phyloP scores from a whole-genome alignment of 106 monocot genomes.

The Platanthera zijinensis region DNA sequence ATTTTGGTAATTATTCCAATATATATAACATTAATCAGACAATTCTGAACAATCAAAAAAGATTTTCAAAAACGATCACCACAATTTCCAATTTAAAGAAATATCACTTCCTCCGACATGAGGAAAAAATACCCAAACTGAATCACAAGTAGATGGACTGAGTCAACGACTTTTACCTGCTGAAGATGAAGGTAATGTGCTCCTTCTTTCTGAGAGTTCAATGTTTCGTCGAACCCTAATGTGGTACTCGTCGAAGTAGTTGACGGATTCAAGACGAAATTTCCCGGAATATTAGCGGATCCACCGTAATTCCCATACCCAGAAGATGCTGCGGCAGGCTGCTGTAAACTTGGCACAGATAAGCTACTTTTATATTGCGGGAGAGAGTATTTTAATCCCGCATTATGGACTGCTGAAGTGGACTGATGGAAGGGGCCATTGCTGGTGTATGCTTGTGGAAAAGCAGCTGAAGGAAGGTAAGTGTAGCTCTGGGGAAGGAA shows the following conservation, averaged over 20 bases:
- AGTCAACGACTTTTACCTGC: conserved; percentile 31
- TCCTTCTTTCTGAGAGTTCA: conserved; percentile 65
- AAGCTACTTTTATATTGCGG: conserved; percentile 83
- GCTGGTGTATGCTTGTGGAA: conserved; percentile 68
- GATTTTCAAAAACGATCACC: no score
- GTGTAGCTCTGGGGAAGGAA: conserved; percentile 70
- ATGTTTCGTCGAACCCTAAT: conserved; percentile 50
- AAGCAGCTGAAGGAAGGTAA: conserved; percentile 75
- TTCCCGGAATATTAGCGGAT: conserved; percentile 60
- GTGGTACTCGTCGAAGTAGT: conserved; percentile 41
- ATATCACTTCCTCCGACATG: no score
- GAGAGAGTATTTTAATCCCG: conserved; percentile 62
- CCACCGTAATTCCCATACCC: conserved; percentile 70
- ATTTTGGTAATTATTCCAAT: no score
- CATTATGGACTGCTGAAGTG: conserved; percentile 29
- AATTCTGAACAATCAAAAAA: no score
- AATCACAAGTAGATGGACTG: neutral
- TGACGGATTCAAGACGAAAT: conserved; percentile 44
- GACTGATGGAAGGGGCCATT: conserved; percentile 74
- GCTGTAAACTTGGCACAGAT: conserved; percentile 49
- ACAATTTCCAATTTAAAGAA: no score
- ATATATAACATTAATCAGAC: no score
- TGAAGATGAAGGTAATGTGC: conserved; percentile 50
- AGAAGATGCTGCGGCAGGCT: conserved; percentile 49
- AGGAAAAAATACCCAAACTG: neutral